A percentile compares a stretch with the other conserved stretches of the same genome.
Evolutionary conservation across 2,329 filamentous ascomycete species (phyloP).

Genomic region (Aspergillus novofumigatus): DNA sequence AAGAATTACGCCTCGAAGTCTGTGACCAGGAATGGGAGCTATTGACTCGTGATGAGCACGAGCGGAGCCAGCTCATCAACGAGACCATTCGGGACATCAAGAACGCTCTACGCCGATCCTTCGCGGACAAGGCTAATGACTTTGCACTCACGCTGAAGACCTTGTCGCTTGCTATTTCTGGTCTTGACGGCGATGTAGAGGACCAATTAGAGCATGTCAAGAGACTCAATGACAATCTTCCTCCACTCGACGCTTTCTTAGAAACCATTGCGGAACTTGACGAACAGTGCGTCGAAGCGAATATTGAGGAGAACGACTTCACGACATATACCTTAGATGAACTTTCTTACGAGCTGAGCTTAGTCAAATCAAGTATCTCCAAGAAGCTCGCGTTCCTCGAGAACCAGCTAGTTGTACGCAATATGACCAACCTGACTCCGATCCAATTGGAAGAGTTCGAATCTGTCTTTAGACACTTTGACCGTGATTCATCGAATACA

Average conservation of each 20-base stretch:
- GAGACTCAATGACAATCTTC: constrained; percentile 76
- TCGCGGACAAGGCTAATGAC: constrained; percentile 97
- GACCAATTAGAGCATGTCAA: constrained; percentile 87
- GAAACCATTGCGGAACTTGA: constrained; percentile 82
- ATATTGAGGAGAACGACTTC: constrained; percentile 99
- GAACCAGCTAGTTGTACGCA: constrained; percentile 96
- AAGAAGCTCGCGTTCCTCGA: constrained; percentile 97
- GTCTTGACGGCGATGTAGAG: constrained; percentile 94
- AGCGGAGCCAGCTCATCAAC: constrained; percentile 88
- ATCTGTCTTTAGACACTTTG: constrained; percentile 96
- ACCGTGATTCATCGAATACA: constrained; percentile 85
- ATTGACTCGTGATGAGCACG: constrained; percentile 79
- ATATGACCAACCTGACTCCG: constrained; percentile 97
- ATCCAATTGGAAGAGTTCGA: constrained; percentile 99
- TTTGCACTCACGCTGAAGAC: constrained; percentile 95
- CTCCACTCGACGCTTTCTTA: constrained; percentile 86
- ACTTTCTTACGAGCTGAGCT: constrained; percentile 82
- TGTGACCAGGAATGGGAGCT: constrained; percentile 78
- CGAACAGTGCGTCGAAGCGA: constrained; percentile 86
- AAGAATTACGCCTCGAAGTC: constrained; percentile 74
- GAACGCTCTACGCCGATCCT: constrained; percentile 83
- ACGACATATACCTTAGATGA: constrained; percentile 99
- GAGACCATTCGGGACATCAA: constrained; percentile 99
- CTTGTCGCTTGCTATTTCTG: constrained; percentile 88
- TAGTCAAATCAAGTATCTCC: constrained; percentile 86